Evolutionary conservation across 305 asterid genomes (phyloP).

Genomic region (Solanum hybrid): DNA sequence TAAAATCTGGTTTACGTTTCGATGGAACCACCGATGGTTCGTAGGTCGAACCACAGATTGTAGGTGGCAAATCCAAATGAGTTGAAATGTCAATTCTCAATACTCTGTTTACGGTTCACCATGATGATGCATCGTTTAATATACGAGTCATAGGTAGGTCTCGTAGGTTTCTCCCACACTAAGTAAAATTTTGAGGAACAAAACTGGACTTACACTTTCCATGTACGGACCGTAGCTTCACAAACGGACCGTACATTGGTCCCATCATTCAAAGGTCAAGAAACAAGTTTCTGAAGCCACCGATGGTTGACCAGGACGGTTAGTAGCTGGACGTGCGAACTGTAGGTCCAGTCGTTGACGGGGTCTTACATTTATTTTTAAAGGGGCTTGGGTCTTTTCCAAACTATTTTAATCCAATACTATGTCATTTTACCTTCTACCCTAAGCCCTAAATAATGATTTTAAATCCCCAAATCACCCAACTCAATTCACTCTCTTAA

Average conservation of each 20-base stretch:
- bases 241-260: neutral
- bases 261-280: neutral
- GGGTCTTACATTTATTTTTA: too few relatives aligned
- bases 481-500: neutral
- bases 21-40: neutral
- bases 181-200: neutral
- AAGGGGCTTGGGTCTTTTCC: neutral
- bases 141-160: neutral
- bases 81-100: neutral
- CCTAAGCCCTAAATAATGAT: neutral
- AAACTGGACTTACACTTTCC: neutral
- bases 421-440: neutral
- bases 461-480: neutral
- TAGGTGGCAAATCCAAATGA: too few relatives aligned
- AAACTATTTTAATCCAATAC: neutral
- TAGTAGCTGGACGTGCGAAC: neutral
- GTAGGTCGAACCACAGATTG: too few relatives aligned
- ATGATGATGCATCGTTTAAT: too few relatives aligned
- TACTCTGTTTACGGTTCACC: neutral
- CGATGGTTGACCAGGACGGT: neutral
- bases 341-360: rapidly evolving
- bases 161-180: neutral
- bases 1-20: neutral
- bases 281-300: neutral
- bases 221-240: too few relatives aligned